Base-by-base conservation (phyloP, 345 rosid genomes). In the Populus nigra region DNA sequence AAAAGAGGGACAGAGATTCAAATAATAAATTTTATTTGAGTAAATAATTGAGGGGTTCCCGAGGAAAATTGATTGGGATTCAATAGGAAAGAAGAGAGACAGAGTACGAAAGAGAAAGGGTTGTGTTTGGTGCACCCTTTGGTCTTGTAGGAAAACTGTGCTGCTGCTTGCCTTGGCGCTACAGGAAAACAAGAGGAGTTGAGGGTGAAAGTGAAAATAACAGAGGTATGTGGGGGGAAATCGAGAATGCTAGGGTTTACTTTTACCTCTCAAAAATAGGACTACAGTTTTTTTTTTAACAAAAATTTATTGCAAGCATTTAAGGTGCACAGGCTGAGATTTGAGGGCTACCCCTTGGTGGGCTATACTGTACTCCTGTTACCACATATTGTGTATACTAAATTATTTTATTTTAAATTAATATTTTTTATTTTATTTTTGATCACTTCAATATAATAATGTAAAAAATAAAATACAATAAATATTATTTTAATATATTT, bases 1-100 rank as follows among this genome's bases (percentile, higher is more conserved):
- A 29, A 22, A 18, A 59, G 74, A 71, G 76, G 75, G 22, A 18
- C 66, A 57, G 68, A 59, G 33, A n/a, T 35, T 67, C 70, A 8
- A 31, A 38, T 4, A 18, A 38, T 15, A 20, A 38, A 67, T 67
- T 67, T 35, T 8, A 67, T 47, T 12, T 47, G 18, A 47, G 50
- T 12, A 47, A 47, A 47, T 38, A 38, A 67, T 16, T 20, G 41
- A 67, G 23, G 38, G 41, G 22, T 33, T 18, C 5, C 22, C 2
- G 12, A 7, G 70, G 70, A 18, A 18, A 17, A 13, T 13, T 17
- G 65, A 66, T 67, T 67, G 68, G 72, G 72, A 76, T 76, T 65
- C 61, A 50, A 67, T 13, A 38, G 53, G 13, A 15, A 20, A 76
- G 45, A 65, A n/a, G 16, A 66, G 62, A 15, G 25, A 76, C 20